These are phyloP conservation scores for Barnettozyma siamensis DNA, from an alignment of 805 yeast species.

Conservation along the genomic window DNA sequence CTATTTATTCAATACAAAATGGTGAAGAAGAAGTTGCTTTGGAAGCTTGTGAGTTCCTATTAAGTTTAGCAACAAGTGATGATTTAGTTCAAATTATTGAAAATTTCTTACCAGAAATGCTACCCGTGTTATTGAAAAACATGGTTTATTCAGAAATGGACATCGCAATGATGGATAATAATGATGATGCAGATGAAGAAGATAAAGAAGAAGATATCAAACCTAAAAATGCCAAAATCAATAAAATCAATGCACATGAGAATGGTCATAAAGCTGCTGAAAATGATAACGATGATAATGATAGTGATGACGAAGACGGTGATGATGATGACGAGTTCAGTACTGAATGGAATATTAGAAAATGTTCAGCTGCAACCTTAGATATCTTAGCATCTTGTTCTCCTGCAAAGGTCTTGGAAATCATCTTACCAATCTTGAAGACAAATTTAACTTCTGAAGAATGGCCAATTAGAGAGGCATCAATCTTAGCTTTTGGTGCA, in stretches of 20 bases:
- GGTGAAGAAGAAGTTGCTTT: conserved; percentile 70
- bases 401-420: conserved; percentile 61
- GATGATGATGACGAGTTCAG: conserved; percentile 63
- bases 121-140: conserved; percentile 73
- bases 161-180: conserved; percentile 58
- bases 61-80: conserved; percentile 61
- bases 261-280: conserved; percentile 11
- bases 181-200: conserved; percentile 69
- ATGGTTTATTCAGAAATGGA: conserved; percentile 90
- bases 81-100: conserved; percentile 48
- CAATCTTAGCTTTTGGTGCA: conserved; percentile 93
- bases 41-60: conserved; percentile 89
- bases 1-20: conserved; percentile 68
- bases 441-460: conserved; percentile 59
- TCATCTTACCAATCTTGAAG: conserved; percentile 70
- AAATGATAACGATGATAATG: conserved; percentile 43
- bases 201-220: conserved; percentile 85
- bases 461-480: conserved; percentile 92
- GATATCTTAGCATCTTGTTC: conserved; percentile 69
- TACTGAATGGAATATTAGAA: conserved; percentile 85
- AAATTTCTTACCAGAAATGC: conserved; percentile 52
- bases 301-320: conserved; percentile 65
- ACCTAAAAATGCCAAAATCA: conserved; percentile 71
- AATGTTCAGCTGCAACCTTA: conserved; percentile 90
- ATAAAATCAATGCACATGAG: conserved; percentile 27